Evolutionary conservation across 2,329 filamentous ascomycete genomes (phyloP).

Genomic region (Microascus cirrosus): DNA sequence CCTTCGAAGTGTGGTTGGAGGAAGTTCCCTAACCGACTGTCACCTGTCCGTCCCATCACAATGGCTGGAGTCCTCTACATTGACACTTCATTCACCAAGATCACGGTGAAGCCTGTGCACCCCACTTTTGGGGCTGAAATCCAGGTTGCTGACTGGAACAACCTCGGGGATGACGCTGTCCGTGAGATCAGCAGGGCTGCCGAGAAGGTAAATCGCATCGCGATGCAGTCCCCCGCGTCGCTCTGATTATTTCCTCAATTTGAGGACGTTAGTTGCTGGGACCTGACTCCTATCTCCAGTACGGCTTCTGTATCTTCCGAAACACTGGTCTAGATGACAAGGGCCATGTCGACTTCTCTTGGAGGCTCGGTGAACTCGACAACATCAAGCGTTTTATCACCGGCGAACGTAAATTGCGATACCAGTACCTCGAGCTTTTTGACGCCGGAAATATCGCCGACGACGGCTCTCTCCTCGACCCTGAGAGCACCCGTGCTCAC

Average conservation of each 20-base stretch:
- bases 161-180: slow-evolving; percentile 4
- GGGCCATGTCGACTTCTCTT: slow-evolving; percentile 36
- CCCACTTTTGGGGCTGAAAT: slow-evolving; percentile 6
- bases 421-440: slow-evolving; percentile 39
- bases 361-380: slow-evolving; percentile 41
- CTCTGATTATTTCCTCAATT: too few relatives aligned
- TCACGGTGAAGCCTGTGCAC: slow-evolving; percentile 5
- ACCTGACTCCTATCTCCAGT: slow-evolving; percentile 18
- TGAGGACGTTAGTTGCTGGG: too few relatives aligned
- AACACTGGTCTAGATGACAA: slow-evolving; percentile 36
- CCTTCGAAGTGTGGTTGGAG: not conserved
- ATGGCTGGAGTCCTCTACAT: not conserved
- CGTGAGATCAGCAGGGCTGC: slow-evolving; percentile 3
- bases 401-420: slow-evolving; percentile 32
- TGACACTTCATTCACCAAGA: slow-evolving; percentile 2
- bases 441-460: slow-evolving; percentile 44
- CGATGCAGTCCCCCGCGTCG: too few relatives aligned
- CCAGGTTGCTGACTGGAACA: slow-evolving; percentile 5
- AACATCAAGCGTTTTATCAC: slow-evolving; percentile 37
- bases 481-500: slow-evolving; percentile 24
- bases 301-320: slow-evolving; percentile 41
- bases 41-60: not conserved
- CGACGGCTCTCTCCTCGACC: slow-evolving; percentile 30
- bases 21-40: not conserved
- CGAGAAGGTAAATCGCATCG: slow-evolving; percentile 6